Evolutionary conservation across 129 eudicot species (phyloP).

Genomic region (Lonicera japonica): DNA sequence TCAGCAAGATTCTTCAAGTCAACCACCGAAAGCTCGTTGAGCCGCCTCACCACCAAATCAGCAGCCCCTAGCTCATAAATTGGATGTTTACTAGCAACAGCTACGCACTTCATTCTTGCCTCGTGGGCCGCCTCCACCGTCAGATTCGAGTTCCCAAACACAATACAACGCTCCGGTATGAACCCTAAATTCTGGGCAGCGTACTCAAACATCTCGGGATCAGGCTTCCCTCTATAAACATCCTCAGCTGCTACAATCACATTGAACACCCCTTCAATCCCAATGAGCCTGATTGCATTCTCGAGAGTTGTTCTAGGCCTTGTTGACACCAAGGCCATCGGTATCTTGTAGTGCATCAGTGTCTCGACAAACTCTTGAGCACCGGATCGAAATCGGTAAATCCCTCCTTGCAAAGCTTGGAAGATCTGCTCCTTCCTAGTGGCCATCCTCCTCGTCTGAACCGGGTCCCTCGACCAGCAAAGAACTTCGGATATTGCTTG

Average conservation of each 20-base stretch:
- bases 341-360: conserved; percentile 64
- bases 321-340: conserved; percentile 92
- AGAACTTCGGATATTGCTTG: conserved; percentile 92
- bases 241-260: conserved; percentile 88
- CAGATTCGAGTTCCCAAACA: conserved; percentile 88
- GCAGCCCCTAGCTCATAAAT: conserved; percentile 93
- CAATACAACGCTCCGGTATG: conserved; percentile 88
- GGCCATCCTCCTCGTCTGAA: conserved; percentile 56
- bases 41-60: conserved; percentile 70
- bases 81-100: conserved; percentile 90
- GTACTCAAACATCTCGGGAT: conserved; percentile 89
- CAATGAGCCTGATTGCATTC: conserved; percentile 53
- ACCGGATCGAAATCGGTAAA: conserved; percentile 66
- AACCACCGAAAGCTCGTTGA: conserved; percentile 74
- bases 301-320: conserved; percentile 70
- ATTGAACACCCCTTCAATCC: conserved; percentile 65
- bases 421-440: conserved; percentile 73
- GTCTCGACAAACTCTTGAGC: conserved; percentile 63
- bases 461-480: conserved; percentile 91
- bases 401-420: conserved; percentile 65
- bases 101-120: conserved; percentile 89
- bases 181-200: conserved; percentile 70
- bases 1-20: conserved; percentile 90
- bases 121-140: conserved; percentile 97
- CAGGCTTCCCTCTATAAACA: conserved; percentile 92